Base-by-base conservation (phyloP, 805 yeast genomes). In the Yarrowia alimentaria region DNA sequence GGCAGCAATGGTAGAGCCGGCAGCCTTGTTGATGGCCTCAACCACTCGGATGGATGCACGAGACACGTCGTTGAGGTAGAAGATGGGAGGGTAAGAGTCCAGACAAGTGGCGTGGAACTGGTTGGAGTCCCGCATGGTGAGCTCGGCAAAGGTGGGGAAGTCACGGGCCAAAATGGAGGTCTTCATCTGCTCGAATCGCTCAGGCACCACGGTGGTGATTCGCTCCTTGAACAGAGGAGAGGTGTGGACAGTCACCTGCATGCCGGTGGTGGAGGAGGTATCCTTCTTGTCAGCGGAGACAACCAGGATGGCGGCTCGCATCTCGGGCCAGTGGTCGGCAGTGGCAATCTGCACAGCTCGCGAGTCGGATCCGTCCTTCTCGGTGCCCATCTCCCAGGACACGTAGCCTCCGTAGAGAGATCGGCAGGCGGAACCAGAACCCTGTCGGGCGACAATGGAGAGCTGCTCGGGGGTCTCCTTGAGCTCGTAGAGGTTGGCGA, bases 401-500 rank as follows among this genome's bases (percentile, higher is more conserved):
- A 93, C 99, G 64, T 81, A 93, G 6, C 99, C 99, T 40, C 99
- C 98, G 68, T 87, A 88, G 56, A 93, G 73, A 7, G 98, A 93
- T 67, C 99, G 78, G 70, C 99, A 93, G 6, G 99, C 99, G 11
- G 96, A 88, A 2, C 99, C 99, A 6, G 97, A 89, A 24, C 99
- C 99, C 70, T 89, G 91, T 69, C 99, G 81, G 11, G 99, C 99
- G 63, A 93, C 85, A 63, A 83, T 84, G 57, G 96, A 86, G 56
- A 93, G 76, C 62, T 89, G 96, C 17, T 93, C 84, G 62, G 78
- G 74, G 55, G 84, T 78, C 62, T 85, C 85, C n/a, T 96, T 95
- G 54, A 93, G 79, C 66, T 85, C 68, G 70, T 83, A 93, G 54
- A 93, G 74, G 62, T 77, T 78, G 13, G 98, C 89, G 62, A 93